These are phyloP conservation scores for Oryza officinalis DNA, from an alignment of 176 grass and related monocot species.

Conservation along the genomic window DNA sequence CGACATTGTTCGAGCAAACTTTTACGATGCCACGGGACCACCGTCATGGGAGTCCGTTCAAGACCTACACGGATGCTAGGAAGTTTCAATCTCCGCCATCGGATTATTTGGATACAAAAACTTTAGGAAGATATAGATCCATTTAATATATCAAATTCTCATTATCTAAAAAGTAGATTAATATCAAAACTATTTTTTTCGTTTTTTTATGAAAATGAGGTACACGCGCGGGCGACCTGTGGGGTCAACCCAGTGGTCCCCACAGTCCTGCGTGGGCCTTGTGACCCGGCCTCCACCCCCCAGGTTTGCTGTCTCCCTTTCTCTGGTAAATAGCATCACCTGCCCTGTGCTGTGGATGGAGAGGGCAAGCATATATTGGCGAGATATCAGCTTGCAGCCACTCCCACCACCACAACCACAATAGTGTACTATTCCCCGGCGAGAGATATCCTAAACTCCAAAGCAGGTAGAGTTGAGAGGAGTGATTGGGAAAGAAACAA, in stretches of 20 bases:
- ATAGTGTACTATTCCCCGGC: not conserved
- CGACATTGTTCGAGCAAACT: no score
- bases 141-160: no score
- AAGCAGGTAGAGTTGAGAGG: not conserved
- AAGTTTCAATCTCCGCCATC: no score
- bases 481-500: slow-evolving; percentile 45
- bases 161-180: no score
- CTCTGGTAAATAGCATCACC: not conserved
- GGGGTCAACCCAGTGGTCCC: not conserved
- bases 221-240: no score
- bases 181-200: no score
- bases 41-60: no score
- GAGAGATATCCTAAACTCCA: slow-evolving; percentile 38
- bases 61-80: no score
- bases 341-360: not conserved
- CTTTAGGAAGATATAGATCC: no score
- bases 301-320: not conserved
- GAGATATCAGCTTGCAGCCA: slow-evolving; percentile 34
- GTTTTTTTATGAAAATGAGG: no score
- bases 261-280: not conserved
- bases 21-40: no score
- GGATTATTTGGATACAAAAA: no score
- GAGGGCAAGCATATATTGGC: slow-evolving; percentile 36
- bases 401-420: not conserved
- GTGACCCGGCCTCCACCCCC: not conserved